phyloP scores from a whole-genome alignment of 768 basidiomycete genomes.

The Macrolepiota dolichaula region DNA sequence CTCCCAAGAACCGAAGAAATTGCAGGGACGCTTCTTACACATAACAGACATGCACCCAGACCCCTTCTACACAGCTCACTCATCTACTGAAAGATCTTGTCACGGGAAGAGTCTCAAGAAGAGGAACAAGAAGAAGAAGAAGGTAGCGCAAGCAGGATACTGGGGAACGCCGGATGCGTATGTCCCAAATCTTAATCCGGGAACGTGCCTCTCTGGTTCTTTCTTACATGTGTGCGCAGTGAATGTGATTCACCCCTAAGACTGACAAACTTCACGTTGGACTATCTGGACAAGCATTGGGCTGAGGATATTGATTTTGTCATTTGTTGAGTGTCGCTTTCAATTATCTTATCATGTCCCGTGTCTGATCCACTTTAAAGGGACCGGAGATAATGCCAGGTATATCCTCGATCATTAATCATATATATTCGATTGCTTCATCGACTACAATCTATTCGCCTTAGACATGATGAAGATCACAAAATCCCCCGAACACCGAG shows the following conservation, averaged over 20 bases:
- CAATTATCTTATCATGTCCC: conserved; percentile 1
- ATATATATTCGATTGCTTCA: background rate
- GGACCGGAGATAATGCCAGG: conserved; percentile 80
- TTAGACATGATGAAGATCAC: conserved; percentile 82
- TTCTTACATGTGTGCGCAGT: conserved; percentile 27
- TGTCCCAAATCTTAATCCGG: conserved; percentile 21
- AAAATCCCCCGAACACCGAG: conserved; percentile 73
- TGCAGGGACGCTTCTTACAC: conserved; percentile 75
- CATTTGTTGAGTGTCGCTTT: conserved; percentile 58
- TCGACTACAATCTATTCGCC: background rate
- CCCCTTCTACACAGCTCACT: conserved; percentile 50
- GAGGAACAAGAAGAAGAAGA: too few species aligned
- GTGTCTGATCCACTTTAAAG: conserved; percentile 27
- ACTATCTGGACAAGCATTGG: conserved; percentile 79
- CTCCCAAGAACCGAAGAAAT: conserved; percentile 39
- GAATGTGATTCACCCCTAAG: conserved; percentile 80
- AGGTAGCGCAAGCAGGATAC: conserved; percentile 48
- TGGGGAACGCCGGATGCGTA: conserved; percentile 72
- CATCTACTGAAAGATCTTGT: conserved; percentile 61
- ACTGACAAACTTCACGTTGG: conserved; percentile 80
- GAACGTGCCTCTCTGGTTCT: background rate
- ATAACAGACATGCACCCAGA: conserved; percentile 87
- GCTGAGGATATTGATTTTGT: conserved; percentile 86
- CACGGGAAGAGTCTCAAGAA: conserved; percentile 62
- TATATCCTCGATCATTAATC: conserved; percentile 21